Percentiles rank a stretch among this genome's conserved stretches.
phyloP scores from a whole-genome alignment of 164 flowering plant genomes.

The Liquidambar formosana region DNA sequence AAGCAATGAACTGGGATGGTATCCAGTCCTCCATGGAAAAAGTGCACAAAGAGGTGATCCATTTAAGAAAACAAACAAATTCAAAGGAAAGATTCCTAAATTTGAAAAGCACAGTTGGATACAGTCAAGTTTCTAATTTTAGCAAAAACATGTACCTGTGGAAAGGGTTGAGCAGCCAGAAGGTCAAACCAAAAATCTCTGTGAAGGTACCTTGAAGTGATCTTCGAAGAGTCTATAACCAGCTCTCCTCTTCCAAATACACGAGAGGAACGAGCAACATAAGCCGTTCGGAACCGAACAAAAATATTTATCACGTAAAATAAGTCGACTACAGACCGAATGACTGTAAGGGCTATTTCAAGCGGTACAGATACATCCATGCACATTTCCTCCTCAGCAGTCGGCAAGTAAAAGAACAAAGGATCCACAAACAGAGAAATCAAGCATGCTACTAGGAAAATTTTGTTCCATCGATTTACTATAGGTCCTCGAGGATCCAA shows the following conservation, averaged over 20 bases:
- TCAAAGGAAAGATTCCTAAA: too few relatives aligned
- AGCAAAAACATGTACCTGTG: conserved; percentile 35
- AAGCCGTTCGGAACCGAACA: conserved; percentile 46
- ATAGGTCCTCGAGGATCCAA: conserved; percentile 48
- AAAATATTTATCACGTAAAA: conserved; percentile 40
- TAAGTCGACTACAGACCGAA: conserved; percentile 34
- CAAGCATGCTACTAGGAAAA: conserved; percentile 41
- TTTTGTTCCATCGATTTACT: conserved; percentile 39
- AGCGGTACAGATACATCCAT: conserved; percentile 18
- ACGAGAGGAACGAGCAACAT: conserved; percentile 62
- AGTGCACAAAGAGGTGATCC: too few relatives aligned
- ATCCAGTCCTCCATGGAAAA: too few relatives aligned
- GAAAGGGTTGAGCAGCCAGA: conserved; percentile 47
- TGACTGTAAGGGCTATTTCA: conserved; percentile 23
- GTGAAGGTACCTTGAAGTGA: conserved; percentile 39
- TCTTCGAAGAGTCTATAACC: conserved; percentile 35
- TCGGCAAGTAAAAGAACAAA: conserved; percentile 42
- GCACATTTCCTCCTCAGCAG: conserved; percentile 21
- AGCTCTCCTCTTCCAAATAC: conserved; percentile 59
- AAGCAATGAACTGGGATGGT: too few relatives aligned
- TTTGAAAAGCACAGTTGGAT: too few relatives aligned
- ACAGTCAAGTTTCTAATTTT: too few relatives aligned
- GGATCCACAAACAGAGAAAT: conserved; percentile 52
- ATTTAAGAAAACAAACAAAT: too few relatives aligned
- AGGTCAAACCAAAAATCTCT: conserved; percentile 42